Base-by-base conservation (phyloP, 2,329 filamentous ascomycete genomes). In the Colletotrichum ledebouriae region DNA sequence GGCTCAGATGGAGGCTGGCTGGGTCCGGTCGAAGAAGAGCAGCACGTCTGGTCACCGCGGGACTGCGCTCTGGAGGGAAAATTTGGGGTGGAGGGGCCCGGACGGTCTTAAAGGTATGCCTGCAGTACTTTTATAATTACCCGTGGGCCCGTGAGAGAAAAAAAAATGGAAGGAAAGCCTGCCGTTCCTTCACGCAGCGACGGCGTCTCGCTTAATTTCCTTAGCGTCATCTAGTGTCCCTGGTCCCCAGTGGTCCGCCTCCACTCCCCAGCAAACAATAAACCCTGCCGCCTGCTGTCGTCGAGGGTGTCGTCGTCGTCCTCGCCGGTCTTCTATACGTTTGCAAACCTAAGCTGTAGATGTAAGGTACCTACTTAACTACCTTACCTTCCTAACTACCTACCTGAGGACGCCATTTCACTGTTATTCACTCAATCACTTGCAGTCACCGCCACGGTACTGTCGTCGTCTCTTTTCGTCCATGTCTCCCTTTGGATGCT, bases 111-210 rank as follows among this genome's bases (percentile, higher is more conserved):
- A 67, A 69, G 67, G 67, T 46, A 67, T 69, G 67, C 67, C 63
- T 67, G 67, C 63, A 69, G 67, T 69, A 69, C 63, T 69, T 69
- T 69, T 69, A 69, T 69, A 69, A 69, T 69, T 69, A 67, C 58
- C 67, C 67, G 67, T 69, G 67, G 67, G 53, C 63, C 67, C 58
- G 67, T 67, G 67, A 67, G 58, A 69, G 63, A 68, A 59, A 69
- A 69, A 69, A 69, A 69, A 69, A 58, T 60, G 66, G 62, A 69
- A 69, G 58, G 63, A 69, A 69, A 69, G 67, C 67, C 67, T 66
- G 66, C 66, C 66, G 67, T 69, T 69, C 67, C 67, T 67, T 69
- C 67, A 69, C 66, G 41, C 61, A 69, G 66, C 66, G 66, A 69
- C 66, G 55, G 66, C 42, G 63, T 62, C 67, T 69, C 67, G 67